Conservation (phyloP, 495 filamentous ascomycete species). For the Neurospora tetraspora region DNA sequence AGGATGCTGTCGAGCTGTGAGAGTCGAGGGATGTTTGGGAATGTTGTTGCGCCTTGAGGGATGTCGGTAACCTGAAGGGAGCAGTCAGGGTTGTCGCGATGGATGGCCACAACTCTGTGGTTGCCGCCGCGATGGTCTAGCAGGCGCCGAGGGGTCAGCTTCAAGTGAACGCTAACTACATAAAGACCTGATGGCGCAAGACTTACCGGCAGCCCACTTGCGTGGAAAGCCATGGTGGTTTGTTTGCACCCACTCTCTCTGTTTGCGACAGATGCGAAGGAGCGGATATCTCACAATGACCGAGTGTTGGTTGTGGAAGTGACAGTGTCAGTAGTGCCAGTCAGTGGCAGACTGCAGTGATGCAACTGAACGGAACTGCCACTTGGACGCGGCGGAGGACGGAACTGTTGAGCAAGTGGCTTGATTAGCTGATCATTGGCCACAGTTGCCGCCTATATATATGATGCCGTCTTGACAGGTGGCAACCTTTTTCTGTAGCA, state of each 20-base stretch:
- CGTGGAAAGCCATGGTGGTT: slow-evolving; percentile 31
- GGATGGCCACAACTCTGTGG: slow-evolving; percentile 46
- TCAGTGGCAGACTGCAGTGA: slow-evolving; percentile 4
- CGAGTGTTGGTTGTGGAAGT: slow-evolving; percentile 2
- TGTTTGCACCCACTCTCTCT: slow-evolving; percentile 8
- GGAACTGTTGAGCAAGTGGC: neutral
- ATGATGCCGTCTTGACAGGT: neutral
- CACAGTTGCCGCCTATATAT: neutral
- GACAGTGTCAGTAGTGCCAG: neutral
- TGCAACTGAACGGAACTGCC: neutral
- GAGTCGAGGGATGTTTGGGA: slow-evolving; percentile 2
- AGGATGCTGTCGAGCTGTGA: slow-evolving; percentile 2
- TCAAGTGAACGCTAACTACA: neutral
- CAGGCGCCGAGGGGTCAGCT: neutral
- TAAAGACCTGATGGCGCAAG: neutral
- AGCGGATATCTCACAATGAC: neutral
- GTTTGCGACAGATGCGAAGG: neutral
- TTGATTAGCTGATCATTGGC: slow-evolving; percentile 3
- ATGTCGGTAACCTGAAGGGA: slow-evolving; percentile 27
- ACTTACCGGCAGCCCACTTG: slow-evolving; percentile 33
- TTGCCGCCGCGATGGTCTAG: slow-evolving; percentile 39
- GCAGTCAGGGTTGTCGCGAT: slow-evolving; percentile 36
- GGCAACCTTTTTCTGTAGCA: neutral
- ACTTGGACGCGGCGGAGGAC: neutral
- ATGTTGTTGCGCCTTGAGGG: slow-evolving; percentile 1